Percentiles rank a stretch among this genome's conserved stretches.
phyloP scores from a whole-genome alignment of 192 early-diverging fungal species.

The Coemansia brasiliensis region DNA sequence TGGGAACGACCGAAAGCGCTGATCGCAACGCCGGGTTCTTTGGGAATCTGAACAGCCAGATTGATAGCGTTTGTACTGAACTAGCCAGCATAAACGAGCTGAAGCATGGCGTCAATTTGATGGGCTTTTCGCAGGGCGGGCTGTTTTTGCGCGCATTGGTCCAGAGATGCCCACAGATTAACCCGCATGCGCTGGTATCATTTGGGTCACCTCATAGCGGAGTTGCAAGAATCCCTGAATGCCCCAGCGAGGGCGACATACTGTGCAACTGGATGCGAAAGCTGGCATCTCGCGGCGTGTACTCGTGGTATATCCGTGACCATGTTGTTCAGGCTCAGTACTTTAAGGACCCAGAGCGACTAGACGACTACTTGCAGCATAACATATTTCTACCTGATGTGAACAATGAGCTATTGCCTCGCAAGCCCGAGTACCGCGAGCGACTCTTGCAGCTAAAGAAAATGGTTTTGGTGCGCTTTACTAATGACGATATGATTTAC shows the following conservation, averaged over 20 bases:
- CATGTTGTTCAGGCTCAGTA: slow-evolving; percentile 94
- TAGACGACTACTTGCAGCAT: slow-evolving; percentile 68
- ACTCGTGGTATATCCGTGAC: slow-evolving; percentile 79
- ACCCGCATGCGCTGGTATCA: slow-evolving; percentile 77
- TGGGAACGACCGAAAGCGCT: slow-evolving; percentile 65
- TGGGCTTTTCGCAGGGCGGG: slow-evolving; percentile 89
- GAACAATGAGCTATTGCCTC: slow-evolving; percentile 72
- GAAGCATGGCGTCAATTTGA: slow-evolving; percentile 75
- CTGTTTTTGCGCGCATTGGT: slow-evolving; percentile 76
- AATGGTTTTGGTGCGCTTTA: slow-evolving; percentile 83
- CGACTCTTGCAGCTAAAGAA: slow-evolving; percentile 65
- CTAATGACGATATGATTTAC: slow-evolving; percentile 73
- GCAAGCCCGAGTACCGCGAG: slow-evolving; percentile 61
- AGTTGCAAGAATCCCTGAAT: slow-evolving; percentile 80
- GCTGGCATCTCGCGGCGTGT: slow-evolving; percentile 79
- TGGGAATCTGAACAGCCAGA: slow-evolving; percentile 78
- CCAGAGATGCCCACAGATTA: slow-evolving; percentile 76
- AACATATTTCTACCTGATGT: slow-evolving; percentile 87
- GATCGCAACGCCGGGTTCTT: slow-evolving; percentile 86
- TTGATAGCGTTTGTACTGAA: slow-evolving; percentile 74
- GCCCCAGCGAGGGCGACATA: slow-evolving; percentile 54
- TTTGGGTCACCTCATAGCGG: slow-evolving; percentile 85
- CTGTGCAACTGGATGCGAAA: slow-evolving; percentile 73
- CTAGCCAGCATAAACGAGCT: slow-evolving; percentile 64
- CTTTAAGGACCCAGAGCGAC: slow-evolving; percentile 70